A percentile compares a stretch with the other conserved stretches of the same genome.
These are phyloP conservation scores for Carpinus fangiana DNA, from an alignment of 306 rosid genomes.

Conservation along the genomic window DNA sequence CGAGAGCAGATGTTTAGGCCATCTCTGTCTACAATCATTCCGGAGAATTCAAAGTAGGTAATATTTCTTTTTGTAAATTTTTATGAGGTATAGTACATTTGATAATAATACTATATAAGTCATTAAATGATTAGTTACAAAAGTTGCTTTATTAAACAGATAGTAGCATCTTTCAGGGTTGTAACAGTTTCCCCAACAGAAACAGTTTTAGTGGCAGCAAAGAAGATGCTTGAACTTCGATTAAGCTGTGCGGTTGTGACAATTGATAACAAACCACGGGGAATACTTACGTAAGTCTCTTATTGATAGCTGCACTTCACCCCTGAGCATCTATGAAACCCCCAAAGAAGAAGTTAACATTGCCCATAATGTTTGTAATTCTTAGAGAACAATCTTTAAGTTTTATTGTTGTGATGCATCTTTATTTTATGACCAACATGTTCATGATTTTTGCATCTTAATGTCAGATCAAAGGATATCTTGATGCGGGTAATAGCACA, in stretches of 20 bases:
- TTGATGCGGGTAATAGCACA: constrained; percentile 92
- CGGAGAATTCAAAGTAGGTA: constrained; percentile 98
- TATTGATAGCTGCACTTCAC: constrained; percentile 11
- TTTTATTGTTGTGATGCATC: constrained; percentile 11
- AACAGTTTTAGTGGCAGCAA: constrained; percentile 65
- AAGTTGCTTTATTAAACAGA: constrained; percentile 27
- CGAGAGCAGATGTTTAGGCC: constrained; percentile 91
- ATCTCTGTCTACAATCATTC: constrained; percentile 83
- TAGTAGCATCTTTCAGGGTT: constrained; percentile 56
- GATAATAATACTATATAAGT: background rate
- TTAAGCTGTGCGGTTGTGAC: constrained; percentile 74
- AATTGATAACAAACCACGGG: constrained; percentile 70
- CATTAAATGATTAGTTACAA: background rate
- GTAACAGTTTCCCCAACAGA: constrained; percentile 69
- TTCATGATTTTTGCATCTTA: constrained; percentile 16
- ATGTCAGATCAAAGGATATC: constrained; percentile 81
- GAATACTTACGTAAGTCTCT: constrained; percentile 85
- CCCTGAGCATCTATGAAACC: background rate
- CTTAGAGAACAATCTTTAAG: background rate
- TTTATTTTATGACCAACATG: background rate
- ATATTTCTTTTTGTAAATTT: constrained; percentile 42
- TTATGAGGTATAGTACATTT: constrained; percentile 1
- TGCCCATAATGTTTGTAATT: constrained; percentile 1
- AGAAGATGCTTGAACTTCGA: constrained; percentile 79
- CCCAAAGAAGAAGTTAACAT: constrained; percentile 1